A percentile compares a stretch with the other conserved stretches of the same genome.
Conservation (phyloP, 140 eudicot species). For the Anethum foeniculum region DNA sequence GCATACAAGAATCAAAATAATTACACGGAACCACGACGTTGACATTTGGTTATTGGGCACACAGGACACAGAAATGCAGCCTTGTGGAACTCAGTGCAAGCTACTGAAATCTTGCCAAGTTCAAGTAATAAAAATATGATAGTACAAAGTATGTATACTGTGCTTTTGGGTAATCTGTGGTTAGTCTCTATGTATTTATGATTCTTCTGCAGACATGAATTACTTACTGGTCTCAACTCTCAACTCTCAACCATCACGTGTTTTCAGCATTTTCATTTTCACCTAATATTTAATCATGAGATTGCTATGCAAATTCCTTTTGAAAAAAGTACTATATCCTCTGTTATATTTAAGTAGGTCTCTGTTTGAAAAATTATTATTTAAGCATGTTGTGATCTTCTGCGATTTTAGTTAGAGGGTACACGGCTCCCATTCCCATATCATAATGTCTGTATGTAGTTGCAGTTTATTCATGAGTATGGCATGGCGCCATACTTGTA, state of each 20-base stretch:
- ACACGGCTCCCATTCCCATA: conserved; percentile 4
- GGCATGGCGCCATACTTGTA: background rate
- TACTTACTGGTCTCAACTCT: conserved; percentile 6
- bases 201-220: conserved; percentile 9
- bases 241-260: conserved; percentile 6
- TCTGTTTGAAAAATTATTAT: background rate
- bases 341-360: background rate
- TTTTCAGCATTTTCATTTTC: background rate
- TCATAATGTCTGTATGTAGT: background rate
- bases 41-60: background rate
- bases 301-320: background rate
- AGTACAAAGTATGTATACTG: background rate
- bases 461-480: conserved; percentile 7
- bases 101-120: background rate
- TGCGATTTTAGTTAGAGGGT: background rate
- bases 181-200: background rate
- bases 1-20: conserved; percentile 8
- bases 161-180: background rate
- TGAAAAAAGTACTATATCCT: background rate
- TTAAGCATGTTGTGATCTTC: background rate
- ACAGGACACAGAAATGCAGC: background rate
- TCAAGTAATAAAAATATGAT: background rate
- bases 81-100: conserved; percentile 3
- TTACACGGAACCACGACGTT: background rate
- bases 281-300: conserved; percentile 10